Conservation (phyloP, 2,329 filamentous ascomycete species). For the Cordyceps cicadae region DNA sequence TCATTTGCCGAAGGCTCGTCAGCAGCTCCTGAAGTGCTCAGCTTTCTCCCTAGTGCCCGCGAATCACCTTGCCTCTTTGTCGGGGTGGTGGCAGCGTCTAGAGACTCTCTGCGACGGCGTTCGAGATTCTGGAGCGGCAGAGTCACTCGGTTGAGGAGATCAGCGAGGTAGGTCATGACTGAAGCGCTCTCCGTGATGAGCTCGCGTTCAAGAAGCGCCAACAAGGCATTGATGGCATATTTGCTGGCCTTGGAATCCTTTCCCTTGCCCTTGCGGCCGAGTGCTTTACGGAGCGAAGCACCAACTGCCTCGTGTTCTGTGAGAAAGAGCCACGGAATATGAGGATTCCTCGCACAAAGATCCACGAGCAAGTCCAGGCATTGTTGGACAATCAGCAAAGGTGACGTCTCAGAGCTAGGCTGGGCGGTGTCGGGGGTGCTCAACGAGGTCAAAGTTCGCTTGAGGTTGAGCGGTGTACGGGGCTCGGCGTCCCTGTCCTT, state of each 20-base stretch:
- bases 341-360: conserved; percentile 73
- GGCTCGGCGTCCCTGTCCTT: conserved; percentile 50
- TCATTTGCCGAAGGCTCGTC: conserved; percentile 23
- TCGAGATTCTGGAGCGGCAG: conserved; percentile 74
- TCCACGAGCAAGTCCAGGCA: conserved; percentile 80
- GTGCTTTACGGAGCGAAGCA: conserved; percentile 65
- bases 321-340: conserved; percentile 85
- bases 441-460: conserved; percentile 61
- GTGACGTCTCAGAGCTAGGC: conserved; percentile 79
- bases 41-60: conserved; percentile 25
- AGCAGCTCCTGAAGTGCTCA: conserved; percentile 12
- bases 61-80: conserved; percentile 15
- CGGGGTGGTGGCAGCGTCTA: conserved; percentile 28
- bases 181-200: conserved; percentile 94
- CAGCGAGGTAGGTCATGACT: conserved; percentile 90
- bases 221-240: conserved; percentile 84
- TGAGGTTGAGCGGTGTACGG: conserved; percentile 75
- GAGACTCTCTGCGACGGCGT: conserved; percentile 70
- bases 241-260: conserved; percentile 79
- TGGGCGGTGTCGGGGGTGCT: conserved; percentile 34
- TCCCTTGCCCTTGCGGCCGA: conserved; percentile 76
- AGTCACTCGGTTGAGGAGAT: conserved; percentile 80
- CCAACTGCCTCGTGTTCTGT: conserved; percentile 79
- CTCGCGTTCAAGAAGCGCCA: conserved; percentile 83
- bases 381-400: conserved; percentile 90